Conservation (phyloP, 2,329 filamentous ascomycete species). For the Penicillium sp. region DNA sequence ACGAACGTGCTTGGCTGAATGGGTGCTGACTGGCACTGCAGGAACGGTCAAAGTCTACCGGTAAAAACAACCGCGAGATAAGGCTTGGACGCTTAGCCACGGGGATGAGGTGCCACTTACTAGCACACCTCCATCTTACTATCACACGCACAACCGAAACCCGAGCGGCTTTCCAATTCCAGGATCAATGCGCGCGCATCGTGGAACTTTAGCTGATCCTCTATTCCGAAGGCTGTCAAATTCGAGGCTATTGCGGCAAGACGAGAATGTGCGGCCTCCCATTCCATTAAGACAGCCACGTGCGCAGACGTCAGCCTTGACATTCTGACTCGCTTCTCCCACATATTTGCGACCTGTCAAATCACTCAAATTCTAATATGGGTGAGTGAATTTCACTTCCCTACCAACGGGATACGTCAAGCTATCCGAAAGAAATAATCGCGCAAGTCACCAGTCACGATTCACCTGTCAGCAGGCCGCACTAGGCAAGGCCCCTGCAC, state of each 20-base stretch:
- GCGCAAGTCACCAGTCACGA: too few species aligned
- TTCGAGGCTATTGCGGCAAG: conserved; percentile 9
- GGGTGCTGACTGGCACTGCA: conserved; percentile 16
- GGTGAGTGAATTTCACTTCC: not conserved
- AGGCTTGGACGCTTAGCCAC: not conserved
- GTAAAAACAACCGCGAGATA: conserved; percentile 9
- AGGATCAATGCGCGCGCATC: not conserved
- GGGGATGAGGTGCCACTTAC: not conserved
- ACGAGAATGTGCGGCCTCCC: not conserved
- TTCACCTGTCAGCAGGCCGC: not conserved
- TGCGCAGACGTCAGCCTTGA: not conserved
- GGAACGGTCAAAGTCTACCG: conserved; percentile 29
- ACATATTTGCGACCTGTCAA: not conserved
- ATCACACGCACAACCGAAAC: not conserved
- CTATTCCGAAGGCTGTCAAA: not conserved
- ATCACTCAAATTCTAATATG: not conserved
- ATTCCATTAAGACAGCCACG: not conserved
- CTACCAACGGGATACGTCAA: not conserved
- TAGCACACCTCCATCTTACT: not conserved
- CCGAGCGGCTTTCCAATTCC: not conserved
- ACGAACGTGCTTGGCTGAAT: not conserved
- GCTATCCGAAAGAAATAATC: not conserved
- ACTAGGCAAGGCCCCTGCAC: not conserved
- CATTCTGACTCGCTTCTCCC: not conserved
- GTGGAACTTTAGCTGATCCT: not conserved